Percentiles rank a stretch among this genome's conserved stretches.
Evolutionary conservation across 148 eudicot genomes (phyloP).

Genomic region (Rhododendron williamsianum): DNA sequence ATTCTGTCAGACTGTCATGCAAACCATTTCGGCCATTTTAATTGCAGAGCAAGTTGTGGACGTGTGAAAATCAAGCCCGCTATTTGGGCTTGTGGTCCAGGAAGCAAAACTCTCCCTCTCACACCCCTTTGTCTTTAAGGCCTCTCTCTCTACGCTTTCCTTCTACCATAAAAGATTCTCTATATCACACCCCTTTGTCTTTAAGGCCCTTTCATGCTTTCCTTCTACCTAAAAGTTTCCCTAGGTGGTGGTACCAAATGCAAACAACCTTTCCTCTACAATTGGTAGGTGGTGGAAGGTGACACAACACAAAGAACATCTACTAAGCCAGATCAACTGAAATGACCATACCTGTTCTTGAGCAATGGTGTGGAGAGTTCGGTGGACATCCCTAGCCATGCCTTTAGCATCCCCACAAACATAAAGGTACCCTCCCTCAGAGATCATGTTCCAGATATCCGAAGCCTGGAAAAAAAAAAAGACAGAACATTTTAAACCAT

Average conservation of each 20-base stretch:
- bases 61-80: background rate
- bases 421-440: conserved; percentile 74
- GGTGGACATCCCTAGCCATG: conserved; percentile 97
- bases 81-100: background rate
- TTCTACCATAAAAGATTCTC: background rate
- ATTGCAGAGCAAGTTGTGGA: background rate
- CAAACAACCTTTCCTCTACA: background rate
- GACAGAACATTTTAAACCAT: background rate
- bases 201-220: background rate
- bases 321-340: background rate
- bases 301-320: background rate
- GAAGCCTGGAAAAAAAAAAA: conserved; percentile 14
- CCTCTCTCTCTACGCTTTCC: background rate
- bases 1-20: background rate
- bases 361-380: conserved; percentile 80
- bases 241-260: background rate
- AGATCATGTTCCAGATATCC: conserved; percentile 58
- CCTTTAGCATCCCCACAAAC: conserved; percentile 99
- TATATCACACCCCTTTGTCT: background rate
- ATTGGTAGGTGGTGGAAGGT: background rate
- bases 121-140: background rate
- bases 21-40: too few species aligned
- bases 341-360: conserved; percentile 72
- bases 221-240: conserved; percentile 1
- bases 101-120: background rate